These are phyloP conservation scores for Ceratocystis colombiana DNA, from an alignment of 2,329 filamentous ascomycete species.

Conservation along the genomic window DNA sequence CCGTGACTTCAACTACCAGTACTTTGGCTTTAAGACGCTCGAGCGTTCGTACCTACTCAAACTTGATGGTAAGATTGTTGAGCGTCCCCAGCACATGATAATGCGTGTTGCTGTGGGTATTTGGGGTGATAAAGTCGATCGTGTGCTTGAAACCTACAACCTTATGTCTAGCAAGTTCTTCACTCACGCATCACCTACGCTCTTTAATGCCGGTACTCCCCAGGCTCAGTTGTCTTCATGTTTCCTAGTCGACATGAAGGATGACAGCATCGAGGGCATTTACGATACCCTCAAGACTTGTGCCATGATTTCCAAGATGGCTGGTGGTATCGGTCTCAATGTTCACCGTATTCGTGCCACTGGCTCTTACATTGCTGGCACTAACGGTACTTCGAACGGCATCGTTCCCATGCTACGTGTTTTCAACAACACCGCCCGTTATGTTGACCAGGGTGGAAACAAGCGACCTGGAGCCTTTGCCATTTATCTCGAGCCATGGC, in stretches of 20 bases:
- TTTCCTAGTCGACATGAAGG: constrained; percentile 99
- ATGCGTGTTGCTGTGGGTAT: constrained; percentile 98
- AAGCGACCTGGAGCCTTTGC: constrained; percentile 97
- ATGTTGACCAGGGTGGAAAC: constrained; percentile 98
- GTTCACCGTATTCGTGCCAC: constrained; percentile 94
- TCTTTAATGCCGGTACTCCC: constrained; percentile 96
- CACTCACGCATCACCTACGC: constrained; percentile 92
- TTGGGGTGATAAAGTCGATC: constrained; percentile 89
- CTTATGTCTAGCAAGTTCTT: constrained; percentile 98
- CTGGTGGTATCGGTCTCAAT: constrained; percentile 93
- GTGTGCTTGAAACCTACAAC: constrained; percentile 94
- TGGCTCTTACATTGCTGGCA: constrained; percentile 94
- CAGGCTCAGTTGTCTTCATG: constrained; percentile 92
- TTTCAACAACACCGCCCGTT: constrained; percentile 98
- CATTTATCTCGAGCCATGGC: constrained; percentile 98
- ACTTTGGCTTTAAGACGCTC: constrained; percentile 98
- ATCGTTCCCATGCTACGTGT: constrained; percentile 96
- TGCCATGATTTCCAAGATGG: constrained; percentile 99
- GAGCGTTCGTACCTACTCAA: constrained; percentile 96
- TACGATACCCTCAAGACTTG: constrained; percentile 99
- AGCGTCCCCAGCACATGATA: constrained; percentile 98
- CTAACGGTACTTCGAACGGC: constrained; percentile 95
- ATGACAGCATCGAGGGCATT: constrained; percentile 97
- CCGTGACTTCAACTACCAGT: constrained; percentile 99
- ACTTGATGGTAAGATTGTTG: constrained; percentile 89